Conservation (phyloP, 75 land plant genomes). For the Isoetes taiwanensis region DNA sequence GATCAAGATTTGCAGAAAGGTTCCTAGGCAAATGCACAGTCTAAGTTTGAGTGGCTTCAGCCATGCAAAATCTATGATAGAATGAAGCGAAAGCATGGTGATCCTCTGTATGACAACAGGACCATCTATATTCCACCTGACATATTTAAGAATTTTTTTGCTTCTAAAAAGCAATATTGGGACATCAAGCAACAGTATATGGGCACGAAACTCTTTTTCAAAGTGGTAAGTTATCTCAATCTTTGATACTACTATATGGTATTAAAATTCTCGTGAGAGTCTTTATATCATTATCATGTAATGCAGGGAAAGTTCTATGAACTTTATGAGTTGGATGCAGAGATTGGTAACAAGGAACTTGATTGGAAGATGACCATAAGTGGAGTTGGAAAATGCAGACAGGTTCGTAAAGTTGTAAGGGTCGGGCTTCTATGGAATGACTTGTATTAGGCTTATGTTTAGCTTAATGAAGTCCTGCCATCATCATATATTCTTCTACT, state of each 20-base stretch:
- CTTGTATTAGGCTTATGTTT: no score
- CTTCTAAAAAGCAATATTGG: conserved; percentile 95
- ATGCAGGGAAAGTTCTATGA: conserved; percentile 92
- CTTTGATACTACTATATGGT: no score
- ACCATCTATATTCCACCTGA: conserved; percentile 71
- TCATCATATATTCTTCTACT: no score
- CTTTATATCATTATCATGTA: no score
- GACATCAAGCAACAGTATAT: conserved; percentile 67
- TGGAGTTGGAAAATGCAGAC: conserved; percentile 95
- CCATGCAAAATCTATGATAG: conserved; percentile 58
- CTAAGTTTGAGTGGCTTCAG: conserved; percentile 80
- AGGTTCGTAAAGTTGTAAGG: conserved; percentile 48
- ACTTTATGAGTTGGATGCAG: conserved; percentile 94
- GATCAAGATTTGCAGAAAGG: conserved; percentile 21
- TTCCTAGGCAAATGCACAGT: conserved; percentile 30
- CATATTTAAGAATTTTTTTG: conserved; percentile 63
- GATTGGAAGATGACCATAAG: conserved; percentile 89
- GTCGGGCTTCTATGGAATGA: no score
- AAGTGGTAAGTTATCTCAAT: conserved; percentile 69
- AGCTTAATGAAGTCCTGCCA: no score
- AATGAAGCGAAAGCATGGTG: conserved; percentile 44
- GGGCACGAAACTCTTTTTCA: conserved; percentile 87
- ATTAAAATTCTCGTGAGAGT: no score
- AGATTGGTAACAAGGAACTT: conserved; percentile 86
- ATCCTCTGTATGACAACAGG: conserved; percentile 68